Conservation (phyloP, 768 basidiomycete genomes). For the Pseudohyphozyma bogoriensis region DNA sequence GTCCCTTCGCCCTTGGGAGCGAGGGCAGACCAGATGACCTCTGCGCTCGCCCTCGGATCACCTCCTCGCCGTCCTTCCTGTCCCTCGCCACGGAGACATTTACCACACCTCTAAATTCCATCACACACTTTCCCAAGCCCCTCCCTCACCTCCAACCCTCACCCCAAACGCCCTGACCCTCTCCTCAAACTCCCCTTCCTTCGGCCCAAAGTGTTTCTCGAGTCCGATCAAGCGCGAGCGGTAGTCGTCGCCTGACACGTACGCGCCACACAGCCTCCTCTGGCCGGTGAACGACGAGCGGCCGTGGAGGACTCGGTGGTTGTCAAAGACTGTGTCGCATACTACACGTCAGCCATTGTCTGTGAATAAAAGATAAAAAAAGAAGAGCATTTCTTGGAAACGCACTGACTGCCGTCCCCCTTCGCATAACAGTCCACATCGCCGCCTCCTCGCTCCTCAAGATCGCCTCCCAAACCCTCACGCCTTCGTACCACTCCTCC, state of each 20-base stretch:
- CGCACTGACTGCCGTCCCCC: conserved; percentile 76
- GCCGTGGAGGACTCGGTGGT: conserved; percentile 87
- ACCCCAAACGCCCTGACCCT: too few relatives aligned
- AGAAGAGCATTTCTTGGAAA: too few relatives aligned
- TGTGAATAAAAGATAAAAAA: neutral
- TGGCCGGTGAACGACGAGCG: conserved; percentile 81
- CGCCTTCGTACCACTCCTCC: conserved; percentile 78
- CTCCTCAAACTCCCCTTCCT: too few relatives aligned
- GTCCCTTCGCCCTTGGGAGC: too few relatives aligned
- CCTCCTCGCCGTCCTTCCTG: too few relatives aligned
- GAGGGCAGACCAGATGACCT: too few relatives aligned
- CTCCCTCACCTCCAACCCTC: too few relatives aligned
- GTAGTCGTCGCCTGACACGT: conserved; percentile 84
- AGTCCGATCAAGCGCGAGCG: conserved; percentile 53
- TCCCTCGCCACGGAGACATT: too few relatives aligned
- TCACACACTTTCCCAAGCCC: too few relatives aligned
- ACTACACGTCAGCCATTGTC: neutral
- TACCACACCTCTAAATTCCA: too few relatives aligned
- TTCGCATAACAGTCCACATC: conserved; percentile 80
- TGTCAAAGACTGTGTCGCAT: conserved; percentile 60
- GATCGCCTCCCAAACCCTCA: conserved; percentile 63
- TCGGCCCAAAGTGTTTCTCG: conserved; percentile 21
- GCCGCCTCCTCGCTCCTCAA: conserved; percentile 72
- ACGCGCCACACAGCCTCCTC: conserved; percentile 91
- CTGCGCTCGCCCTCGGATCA: too few relatives aligned